These are phyloP conservation scores for Quercus ilex DNA, from an alignment of 306 rosid genomes.

Conservation along the genomic window DNA sequence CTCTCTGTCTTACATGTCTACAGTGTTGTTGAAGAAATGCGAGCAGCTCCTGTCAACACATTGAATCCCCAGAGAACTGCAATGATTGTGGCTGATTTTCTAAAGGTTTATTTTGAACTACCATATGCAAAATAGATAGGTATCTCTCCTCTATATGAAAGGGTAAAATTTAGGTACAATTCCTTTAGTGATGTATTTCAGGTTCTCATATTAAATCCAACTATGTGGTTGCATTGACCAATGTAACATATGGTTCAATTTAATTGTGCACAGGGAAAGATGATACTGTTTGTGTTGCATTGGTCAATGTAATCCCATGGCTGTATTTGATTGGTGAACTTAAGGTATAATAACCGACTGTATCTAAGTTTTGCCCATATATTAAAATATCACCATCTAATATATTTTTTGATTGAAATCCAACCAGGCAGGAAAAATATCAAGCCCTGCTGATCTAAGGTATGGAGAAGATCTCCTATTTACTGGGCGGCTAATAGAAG, in stretches of 20 bases:
- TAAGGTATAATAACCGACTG: too few species aligned
- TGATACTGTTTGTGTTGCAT: too few species aligned
- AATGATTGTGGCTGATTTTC: slow-evolving; percentile 79
- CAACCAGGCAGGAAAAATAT: slow-evolving; percentile 52
- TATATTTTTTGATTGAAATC: slow-evolving; percentile 14
- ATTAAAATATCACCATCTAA: not conserved
- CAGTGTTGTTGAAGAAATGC: slow-evolving; percentile 85
- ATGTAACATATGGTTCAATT: too few species aligned
- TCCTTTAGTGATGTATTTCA: too few species aligned
- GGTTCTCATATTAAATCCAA: too few species aligned
- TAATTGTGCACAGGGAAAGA: too few species aligned
- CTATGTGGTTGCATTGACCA: too few species aligned
- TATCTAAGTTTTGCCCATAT: too few species aligned
- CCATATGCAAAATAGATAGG: not conserved
- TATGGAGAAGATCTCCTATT: slow-evolving; percentile 72
- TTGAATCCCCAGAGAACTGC: slow-evolving; percentile 92
- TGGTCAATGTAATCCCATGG: too few species aligned
- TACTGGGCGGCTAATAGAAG: slow-evolving; percentile 64
- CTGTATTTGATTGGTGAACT: too few species aligned
- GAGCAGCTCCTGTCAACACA: slow-evolving; percentile 84
- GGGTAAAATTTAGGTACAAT: too few species aligned
- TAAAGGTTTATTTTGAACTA: slow-evolving; percentile 48
- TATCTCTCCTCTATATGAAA: not conserved
- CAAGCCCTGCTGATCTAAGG: slow-evolving; percentile 89
- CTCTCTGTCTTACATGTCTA: slow-evolving; percentile 73